Evolutionary conservation across 2,329 filamentous ascomycete species (phyloP).

Genomic region (Trichoderma gracile): DNA sequence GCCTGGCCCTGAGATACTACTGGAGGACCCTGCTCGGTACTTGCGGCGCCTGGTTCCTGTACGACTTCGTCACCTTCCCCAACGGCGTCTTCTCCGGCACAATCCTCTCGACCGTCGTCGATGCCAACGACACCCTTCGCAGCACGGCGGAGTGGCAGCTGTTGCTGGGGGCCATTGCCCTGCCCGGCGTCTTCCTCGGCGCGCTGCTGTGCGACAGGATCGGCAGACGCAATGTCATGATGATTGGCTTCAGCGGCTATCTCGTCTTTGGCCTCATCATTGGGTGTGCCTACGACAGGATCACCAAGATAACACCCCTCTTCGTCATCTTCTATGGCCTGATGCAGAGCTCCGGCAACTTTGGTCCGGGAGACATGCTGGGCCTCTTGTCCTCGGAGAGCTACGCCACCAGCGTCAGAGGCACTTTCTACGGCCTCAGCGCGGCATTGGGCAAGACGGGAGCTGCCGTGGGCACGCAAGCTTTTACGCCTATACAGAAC

Average conservation of each 20-base stretch:
- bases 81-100: slow-evolving; percentile 50
- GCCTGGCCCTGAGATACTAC: slow-evolving; percentile 53
- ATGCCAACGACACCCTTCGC: slow-evolving; percentile 41
- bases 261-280: slow-evolving; percentile 55
- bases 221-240: slow-evolving; percentile 53
- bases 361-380: slow-evolving; percentile 54
- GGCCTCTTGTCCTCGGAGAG: slow-evolving; percentile 52
- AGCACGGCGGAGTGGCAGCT: slow-evolving; percentile 52
- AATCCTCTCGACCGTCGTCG: slow-evolving; percentile 44
- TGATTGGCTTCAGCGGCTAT: slow-evolving; percentile 52
- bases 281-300: slow-evolving; percentile 48
- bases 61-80: slow-evolving; percentile 51
- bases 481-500: slow-evolving; percentile 49
- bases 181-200: slow-evolving; percentile 53
- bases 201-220: slow-evolving; percentile 50
- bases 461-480: slow-evolving; percentile 53
- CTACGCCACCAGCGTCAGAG: slow-evolving; percentile 54
- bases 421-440: slow-evolving; percentile 53
- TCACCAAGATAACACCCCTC: slow-evolving; percentile 51
- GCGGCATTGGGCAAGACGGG: slow-evolving; percentile 54
- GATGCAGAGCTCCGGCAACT: slow-evolving; percentile 51
- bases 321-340: slow-evolving; percentile 56
- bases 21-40: slow-evolving; percentile 56
- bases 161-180: slow-evolving; percentile 45
- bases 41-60: slow-evolving; percentile 57